These are phyloP conservation scores for Exophiala alcalophila DNA, from an alignment of 2,329 filamentous ascomycete species.

Conservation along the genomic window DNA sequence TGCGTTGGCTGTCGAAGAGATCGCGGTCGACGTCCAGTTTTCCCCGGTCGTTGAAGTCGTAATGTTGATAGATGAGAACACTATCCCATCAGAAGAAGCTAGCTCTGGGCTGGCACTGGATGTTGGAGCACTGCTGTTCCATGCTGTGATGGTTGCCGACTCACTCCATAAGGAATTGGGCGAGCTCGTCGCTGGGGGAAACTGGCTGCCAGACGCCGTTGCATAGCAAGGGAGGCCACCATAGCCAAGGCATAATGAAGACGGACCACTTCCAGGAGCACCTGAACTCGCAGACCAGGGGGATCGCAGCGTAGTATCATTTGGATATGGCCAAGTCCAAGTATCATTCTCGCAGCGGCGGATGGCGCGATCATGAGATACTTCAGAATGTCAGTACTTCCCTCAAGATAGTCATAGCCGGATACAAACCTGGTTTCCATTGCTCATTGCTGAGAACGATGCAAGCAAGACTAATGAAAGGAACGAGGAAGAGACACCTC, in stretches of 20 bases:
- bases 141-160: no score
- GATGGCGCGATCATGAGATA: conserved; percentile 11
- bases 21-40: background rate
- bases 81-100: background rate
- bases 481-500: conserved; percentile 4
- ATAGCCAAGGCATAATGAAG: no score
- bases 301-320: no score
- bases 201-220: background rate
- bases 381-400: conserved; percentile 10
- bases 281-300: no score
- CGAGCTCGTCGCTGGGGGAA: background rate
- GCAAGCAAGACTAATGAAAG: conserved; percentile 15
- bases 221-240: conserved; percentile 6
- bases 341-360: conserved; percentile 23
- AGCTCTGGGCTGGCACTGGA: conserved; percentile 11
- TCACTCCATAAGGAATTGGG: no score
- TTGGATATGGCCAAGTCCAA: conserved; percentile 13
- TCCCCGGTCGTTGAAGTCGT: background rate
- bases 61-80: background rate
- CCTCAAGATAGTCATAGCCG: no score
- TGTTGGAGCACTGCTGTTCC: conserved; percentile 1
- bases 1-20: background rate
- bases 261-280: no score
- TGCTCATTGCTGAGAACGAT: conserved; percentile 17
- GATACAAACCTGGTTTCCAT: conserved; percentile 15